Percentiles rank a stretch among this genome's conserved stretches.
phyloP scores from a whole-genome alignment of 805 yeast genomes.

The Yamadazyma nakazawae region DNA sequence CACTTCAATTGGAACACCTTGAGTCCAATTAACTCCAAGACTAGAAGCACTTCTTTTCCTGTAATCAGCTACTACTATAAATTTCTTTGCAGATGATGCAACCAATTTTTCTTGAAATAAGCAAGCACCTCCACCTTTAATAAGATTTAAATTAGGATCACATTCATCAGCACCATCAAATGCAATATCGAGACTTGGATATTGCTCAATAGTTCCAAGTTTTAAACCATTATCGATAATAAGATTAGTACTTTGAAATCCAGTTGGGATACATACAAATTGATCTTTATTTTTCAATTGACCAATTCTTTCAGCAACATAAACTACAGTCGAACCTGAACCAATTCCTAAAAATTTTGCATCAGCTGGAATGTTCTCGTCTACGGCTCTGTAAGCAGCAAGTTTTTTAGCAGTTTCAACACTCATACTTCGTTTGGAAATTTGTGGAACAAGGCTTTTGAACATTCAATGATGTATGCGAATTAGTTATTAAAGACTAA shows the following conservation, averaged over 20 bases:
- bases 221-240: conserved; percentile 77
- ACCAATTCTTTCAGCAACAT: conserved; percentile 91
- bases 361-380: conserved; percentile 67
- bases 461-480: neutral
- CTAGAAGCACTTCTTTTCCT: conserved; percentile 67
- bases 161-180: conserved; percentile 99
- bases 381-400: conserved; percentile 92
- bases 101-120: conserved; percentile 93
- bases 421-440: conserved; percentile 13
- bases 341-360: conserved; percentile 90
- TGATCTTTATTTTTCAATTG: conserved; percentile 51
- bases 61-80: conserved; percentile 88
- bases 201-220: conserved; percentile 81
- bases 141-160: conserved; percentile 71
- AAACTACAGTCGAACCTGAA: conserved; percentile 96
- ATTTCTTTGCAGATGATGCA: conserved; percentile 71
- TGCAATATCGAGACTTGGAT: conserved; percentile 80
- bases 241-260: conserved; percentile 88
- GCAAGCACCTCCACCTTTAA: conserved; percentile 99
- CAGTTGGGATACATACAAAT: conserved; percentile 89
- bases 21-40: conserved; percentile 79
- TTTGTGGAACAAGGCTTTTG: neutral
- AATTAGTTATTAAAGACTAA: neutral
- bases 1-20: conserved; percentile 94
- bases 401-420: conserved; percentile 82